Evolutionary conservation across 495 filamentous ascomycete species (phyloP).

Genomic region (Immersiella caudata): DNA sequence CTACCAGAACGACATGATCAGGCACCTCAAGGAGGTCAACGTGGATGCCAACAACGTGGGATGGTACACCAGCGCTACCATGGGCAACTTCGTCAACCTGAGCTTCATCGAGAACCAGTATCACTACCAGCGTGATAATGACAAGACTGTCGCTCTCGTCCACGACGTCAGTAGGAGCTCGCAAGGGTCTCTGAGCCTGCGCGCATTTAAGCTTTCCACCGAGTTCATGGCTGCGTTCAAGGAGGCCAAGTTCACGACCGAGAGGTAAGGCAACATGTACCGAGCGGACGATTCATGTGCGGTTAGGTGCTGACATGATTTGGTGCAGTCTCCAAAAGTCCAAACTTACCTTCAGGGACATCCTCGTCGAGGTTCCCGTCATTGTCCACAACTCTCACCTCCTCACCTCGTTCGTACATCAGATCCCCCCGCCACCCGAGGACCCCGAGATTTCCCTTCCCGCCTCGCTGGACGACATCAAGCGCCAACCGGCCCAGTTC

Average conservation of each 20-base stretch:
- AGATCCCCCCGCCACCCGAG: slow-evolving; percentile 64
- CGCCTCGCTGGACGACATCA: slow-evolving; percentile 72
- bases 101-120: slow-evolving; percentile 98
- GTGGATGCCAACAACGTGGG: slow-evolving; percentile 97
- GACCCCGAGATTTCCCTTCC: slow-evolving; percentile 68
- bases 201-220: slow-evolving; percentile 86
- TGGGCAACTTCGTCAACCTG: slow-evolving; percentile 95
- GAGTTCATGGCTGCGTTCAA: slow-evolving; percentile 91
- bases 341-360: slow-evolving; percentile 89
- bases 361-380: slow-evolving; percentile 89
- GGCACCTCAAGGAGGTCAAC: slow-evolving; percentile 93
- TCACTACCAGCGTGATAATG: slow-evolving; percentile 95
- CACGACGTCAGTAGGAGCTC: slow-evolving; percentile 93
- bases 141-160: slow-evolving; percentile 89
- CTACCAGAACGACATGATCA: slow-evolving; percentile 98
- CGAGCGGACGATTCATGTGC: background rate
- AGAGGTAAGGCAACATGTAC: slow-evolving; percentile 69
- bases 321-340: slow-evolving; percentile 78
- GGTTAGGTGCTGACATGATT: slow-evolving; percentile 36
- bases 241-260: slow-evolving; percentile 95
- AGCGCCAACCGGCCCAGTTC: slow-evolving; percentile 54
- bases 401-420: slow-evolving; percentile 91
- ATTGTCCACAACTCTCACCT: slow-evolving; percentile 96
- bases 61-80: slow-evolving; percentile 98
- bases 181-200: slow-evolving; percentile 84